Evolutionary conservation across 106 monocot species (phyloP).

Genomic region (Dioscorea dumetorum): DNA sequence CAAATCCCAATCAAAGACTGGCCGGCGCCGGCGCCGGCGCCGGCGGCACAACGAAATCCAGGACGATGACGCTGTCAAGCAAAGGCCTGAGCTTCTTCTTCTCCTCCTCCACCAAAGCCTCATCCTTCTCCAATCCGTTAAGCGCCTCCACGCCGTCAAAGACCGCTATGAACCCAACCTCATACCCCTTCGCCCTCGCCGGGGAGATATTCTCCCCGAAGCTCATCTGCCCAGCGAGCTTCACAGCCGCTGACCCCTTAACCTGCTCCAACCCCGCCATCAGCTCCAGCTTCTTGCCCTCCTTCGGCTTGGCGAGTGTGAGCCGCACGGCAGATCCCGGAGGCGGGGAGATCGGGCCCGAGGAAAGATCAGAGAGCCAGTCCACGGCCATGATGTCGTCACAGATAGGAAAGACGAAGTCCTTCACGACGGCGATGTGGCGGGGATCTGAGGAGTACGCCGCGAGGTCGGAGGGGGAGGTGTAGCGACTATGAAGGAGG

Average conservation of each 20-base stretch:
- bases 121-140: slow-evolving; percentile 31
- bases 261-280: slow-evolving; percentile 11
- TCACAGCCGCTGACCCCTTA: background rate
- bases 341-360: background rate
- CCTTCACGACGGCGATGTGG: slow-evolving; percentile 57
- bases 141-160: slow-evolving; percentile 48
- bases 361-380: slow-evolving; percentile 38
- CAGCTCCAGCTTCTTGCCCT: slow-evolving; percentile 17
- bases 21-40: slow-evolving; percentile 21
- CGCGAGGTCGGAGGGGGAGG: slow-evolving; percentile 57
- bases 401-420: slow-evolving; percentile 50
- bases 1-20: slow-evolving; percentile 19
- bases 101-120: slow-evolving; percentile 26
- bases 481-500: slow-evolving; percentile 81
- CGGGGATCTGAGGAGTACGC: slow-evolving; percentile 57
- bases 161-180: slow-evolving; percentile 51
- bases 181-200: slow-evolving; percentile 80
- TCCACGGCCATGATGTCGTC: slow-evolving; percentile 81
- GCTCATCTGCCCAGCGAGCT: slow-evolving; percentile 26
- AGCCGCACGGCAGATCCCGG: slow-evolving; percentile 45
- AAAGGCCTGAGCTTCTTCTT: slow-evolving; percentile 69
- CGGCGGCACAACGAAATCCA: slow-evolving; percentile 53
- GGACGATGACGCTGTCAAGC: slow-evolving; percentile 53
- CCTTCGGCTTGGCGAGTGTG: slow-evolving; percentile 62
- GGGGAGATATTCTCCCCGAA: slow-evolving; percentile 88